Percentiles rank a stretch among this genome's conserved stretches.
phyloP scores from a whole-genome alignment of 176 grass and related monocot genomes.

The Coix lacrymajobi region DNA sequence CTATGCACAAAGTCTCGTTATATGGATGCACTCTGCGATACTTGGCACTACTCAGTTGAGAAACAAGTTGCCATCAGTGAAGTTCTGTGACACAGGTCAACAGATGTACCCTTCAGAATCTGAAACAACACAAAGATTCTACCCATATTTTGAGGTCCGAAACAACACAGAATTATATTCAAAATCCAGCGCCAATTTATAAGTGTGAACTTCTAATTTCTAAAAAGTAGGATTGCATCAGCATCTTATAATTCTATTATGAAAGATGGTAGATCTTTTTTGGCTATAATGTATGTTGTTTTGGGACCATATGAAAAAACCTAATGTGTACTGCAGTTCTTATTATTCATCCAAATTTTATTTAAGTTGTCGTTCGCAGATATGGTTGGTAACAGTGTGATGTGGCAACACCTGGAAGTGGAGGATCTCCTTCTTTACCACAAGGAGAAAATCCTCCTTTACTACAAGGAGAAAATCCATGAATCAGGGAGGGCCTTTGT shows the following conservation, averaged over 20 bases:
- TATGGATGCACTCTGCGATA: neutral
- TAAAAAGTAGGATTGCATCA: neutral
- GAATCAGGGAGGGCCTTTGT: neutral
- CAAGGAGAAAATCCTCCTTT: neutral
- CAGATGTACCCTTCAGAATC: neutral
- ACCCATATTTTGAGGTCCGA: neutral
- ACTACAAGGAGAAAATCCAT: neutral
- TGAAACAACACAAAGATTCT: neutral
- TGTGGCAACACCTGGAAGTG: neutral
- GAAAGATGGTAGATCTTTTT: neutral
- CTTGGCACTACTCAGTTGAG: neutral
- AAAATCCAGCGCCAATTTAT: neutral
- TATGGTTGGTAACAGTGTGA: neutral
- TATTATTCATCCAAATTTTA: neutral
- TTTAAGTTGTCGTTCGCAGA: neutral
- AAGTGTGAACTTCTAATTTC: neutral
- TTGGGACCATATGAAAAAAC: neutral
- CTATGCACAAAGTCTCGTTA: neutral
- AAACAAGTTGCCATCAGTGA: neutral
- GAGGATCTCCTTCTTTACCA: neutral
- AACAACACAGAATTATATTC: neutral
- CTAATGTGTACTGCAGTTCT: neutral
- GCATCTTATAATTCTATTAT: neutral
- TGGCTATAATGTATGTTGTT: neutral
- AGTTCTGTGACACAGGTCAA: neutral